These are phyloP conservation scores for Kodamaea leandrae DNA, from an alignment of 805 yeast genomes.

Conservation along the genomic window DNA sequence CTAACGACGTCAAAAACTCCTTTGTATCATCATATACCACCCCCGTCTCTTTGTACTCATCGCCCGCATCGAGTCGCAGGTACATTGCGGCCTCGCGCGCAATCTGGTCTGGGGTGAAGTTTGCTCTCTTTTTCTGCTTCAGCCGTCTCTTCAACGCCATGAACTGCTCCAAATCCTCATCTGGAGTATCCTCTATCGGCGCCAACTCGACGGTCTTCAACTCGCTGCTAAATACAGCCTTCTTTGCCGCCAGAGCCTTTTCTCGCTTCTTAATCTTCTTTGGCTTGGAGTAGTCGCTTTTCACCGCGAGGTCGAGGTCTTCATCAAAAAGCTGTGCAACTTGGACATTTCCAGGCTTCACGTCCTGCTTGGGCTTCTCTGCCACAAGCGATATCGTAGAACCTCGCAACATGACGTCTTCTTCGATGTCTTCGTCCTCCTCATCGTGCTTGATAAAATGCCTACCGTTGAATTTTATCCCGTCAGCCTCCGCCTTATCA, in stretches of 20 bases:
- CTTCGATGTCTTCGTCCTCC: conserved; percentile 14
- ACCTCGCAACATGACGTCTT: conserved; percentile 8
- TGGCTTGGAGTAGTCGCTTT: conserved; percentile 19
- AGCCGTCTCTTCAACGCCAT: conserved; percentile 27
- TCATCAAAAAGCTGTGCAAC: conserved; percentile 9
- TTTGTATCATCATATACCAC: conserved; percentile 35
- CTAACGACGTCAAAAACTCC: conserved; percentile 33
- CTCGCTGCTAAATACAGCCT: conserved; percentile 25
- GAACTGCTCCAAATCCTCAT: conserved; percentile 33
- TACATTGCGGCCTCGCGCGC: conserved; percentile 36
- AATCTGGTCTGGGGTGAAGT: conserved; percentile 31
- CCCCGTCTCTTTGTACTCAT: conserved; percentile 14
- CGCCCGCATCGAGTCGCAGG: conserved; percentile 16
- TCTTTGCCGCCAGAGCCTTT: conserved; percentile 20
- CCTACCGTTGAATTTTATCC: conserved; percentile 23
- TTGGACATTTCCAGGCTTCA: conserved; percentile 4
- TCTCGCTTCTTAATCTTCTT: conserved; percentile 41
- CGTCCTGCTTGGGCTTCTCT: background rate
- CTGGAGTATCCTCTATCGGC: conserved; percentile 16
- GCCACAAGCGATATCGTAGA: conserved; percentile 6
- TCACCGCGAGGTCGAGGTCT: conserved; percentile 8
- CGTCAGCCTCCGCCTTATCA: conserved; percentile 24
- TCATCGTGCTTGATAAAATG: conserved; percentile 9
- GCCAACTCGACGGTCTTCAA: conserved; percentile 32
- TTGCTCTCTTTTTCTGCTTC: conserved; percentile 28